Conservation (phyloP, 2,329 filamentous ascomycete species). For the Dactylella cylindrospora region DNA sequence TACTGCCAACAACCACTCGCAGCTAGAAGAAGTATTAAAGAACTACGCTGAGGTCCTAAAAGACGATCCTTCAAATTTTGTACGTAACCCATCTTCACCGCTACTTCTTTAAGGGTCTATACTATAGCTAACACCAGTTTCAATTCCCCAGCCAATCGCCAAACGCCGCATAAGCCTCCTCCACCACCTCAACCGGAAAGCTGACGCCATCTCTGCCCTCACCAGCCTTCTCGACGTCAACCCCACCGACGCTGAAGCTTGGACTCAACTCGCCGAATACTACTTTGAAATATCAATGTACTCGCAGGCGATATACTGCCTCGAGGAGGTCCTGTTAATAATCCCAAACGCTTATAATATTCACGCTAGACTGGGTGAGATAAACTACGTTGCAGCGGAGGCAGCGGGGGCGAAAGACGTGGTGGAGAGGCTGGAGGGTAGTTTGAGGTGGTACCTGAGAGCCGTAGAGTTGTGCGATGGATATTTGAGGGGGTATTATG, state of each 20-base stretch:
- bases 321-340: slow-evolving; percentile 86
- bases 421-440: slow-evolving; percentile 61
- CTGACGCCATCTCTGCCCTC: slow-evolving; percentile 74
- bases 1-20: slow-evolving; percentile 65
- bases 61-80: slow-evolving; percentile 76
- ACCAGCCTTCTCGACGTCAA: slow-evolving; percentile 75
- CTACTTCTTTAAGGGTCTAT: not conserved
- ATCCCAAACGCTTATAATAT: slow-evolving; percentile 95
- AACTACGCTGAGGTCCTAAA: slow-evolving; percentile 75
- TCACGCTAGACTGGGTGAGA: slow-evolving; percentile 70
- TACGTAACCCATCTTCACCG: slow-evolving; percentile 54
- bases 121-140: not conserved
- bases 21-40: slow-evolving; percentile 69
- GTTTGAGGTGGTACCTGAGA: slow-evolving; percentile 80
- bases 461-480: slow-evolving; percentile 92
- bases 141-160: slow-evolving; percentile 66
- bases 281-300: slow-evolving; percentile 79
- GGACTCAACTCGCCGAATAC: slow-evolving; percentile 86
- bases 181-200: slow-evolving; percentile 67
- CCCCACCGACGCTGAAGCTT: slow-evolving; percentile 88
- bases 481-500: slow-evolving; percentile 90
- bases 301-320: slow-evolving; percentile 78
- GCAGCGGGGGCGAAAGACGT: slow-evolving; percentile 8
- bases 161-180: slow-evolving; percentile 83
- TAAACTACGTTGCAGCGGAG: slow-evolving; percentile 69